These are phyloP conservation scores for Corynascus novoguineensis DNA, from an alignment of 495 filamentous ascomycete genomes.

Conservation along the genomic window DNA sequence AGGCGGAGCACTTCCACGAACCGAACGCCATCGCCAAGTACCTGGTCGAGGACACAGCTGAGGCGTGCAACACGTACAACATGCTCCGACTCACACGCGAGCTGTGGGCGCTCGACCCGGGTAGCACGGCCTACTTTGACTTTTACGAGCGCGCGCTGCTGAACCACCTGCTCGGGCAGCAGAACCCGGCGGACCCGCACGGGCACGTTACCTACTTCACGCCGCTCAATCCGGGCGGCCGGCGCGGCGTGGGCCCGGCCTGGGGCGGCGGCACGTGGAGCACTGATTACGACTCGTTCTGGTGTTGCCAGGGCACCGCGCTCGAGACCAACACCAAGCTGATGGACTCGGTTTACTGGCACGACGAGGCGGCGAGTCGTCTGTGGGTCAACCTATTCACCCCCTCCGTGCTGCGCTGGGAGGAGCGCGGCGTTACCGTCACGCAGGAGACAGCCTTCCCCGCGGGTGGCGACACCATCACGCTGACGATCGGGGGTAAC, in stretches of 20 bases:
- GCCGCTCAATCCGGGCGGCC: conserved; percentile 30
- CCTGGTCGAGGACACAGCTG: conserved; percentile 30
- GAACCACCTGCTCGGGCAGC: conserved; percentile 35
- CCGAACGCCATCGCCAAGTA: conserved; percentile 32
- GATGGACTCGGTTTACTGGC: conserved; percentile 21
- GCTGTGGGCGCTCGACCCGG: conserved; percentile 27
- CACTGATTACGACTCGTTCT: conserved; percentile 23
- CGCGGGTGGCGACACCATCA: conserved; percentile 25
- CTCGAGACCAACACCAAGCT: conserved; percentile 24
- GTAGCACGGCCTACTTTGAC: conserved; percentile 34
- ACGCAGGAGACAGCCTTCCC: conserved; percentile 31
- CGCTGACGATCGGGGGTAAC: conserved; percentile 17
- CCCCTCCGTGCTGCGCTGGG: conserved; percentile 32
- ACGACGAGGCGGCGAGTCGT: conserved; percentile 4
- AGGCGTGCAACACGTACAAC: conserved; percentile 40
- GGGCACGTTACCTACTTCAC: conserved; percentile 40
- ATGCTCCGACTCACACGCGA: conserved; percentile 41
- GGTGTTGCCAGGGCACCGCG: conserved; percentile 24
- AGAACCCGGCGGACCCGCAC: conserved; percentile 29
- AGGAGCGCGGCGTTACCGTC: conserved; percentile 19
- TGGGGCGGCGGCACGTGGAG: conserved; percentile 25
- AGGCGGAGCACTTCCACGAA: conserved; percentile 36
- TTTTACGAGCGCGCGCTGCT: conserved; percentile 37
- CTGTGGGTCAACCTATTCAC: conserved; percentile 36
- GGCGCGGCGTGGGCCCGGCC: conserved; percentile 21